Base-by-base conservation (phyloP, 1,139 yeast genomes). In the Starmera stellimalicola region DNA sequence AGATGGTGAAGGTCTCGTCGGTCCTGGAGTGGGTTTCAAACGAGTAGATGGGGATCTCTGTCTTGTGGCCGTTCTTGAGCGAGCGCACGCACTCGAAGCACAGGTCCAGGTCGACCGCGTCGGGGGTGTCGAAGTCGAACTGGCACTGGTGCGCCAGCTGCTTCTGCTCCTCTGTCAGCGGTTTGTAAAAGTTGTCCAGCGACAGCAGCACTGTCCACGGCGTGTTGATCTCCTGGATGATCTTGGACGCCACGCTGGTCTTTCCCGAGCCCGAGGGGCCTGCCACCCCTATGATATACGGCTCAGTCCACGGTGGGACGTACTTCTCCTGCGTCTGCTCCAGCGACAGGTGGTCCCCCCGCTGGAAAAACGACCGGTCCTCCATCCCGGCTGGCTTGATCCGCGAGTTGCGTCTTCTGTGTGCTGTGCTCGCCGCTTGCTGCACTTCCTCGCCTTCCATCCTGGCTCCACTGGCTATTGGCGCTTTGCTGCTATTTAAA, bases 121-220 rank as follows among this genome's bases (percentile, higher is more conserved):
- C 68, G 0, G 98, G 97, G 14, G 73, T 68, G 57, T 91, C 98
- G 50, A 91, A 85, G 55, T 91, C 97, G 54, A 69, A 83, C 44
- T 84, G 73, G 44, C 57, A 58, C 16, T 5, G 5, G 11, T 16
- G 81, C 0, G 97, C 98, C 36, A 50, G 54, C 35, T 63, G 49
- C 22, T 80, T 65, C 44, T 84, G 73, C 30, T 74, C 88, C 2
- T 58, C 58, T 1, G 63, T 67, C 44, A 91, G 61, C 0, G 93
- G 91, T 36, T 70, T 74, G 59, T 91, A 91, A 54, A 88, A 91
- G 57, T 91, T 88, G 54, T 91, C 98, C 62, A 87, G 70, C 2
- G 95, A 82, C 26, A 91, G 57, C 38, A 91, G 63, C n/a, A 91
- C 88, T 0, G 97, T 85, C 96, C 97, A 88, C 1, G 98, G 97